A percentile compares a stretch with the other conserved stretches of the same genome.
Evolutionary conservation across 2,329 filamentous ascomycete species (phyloP).

Genomic region (Exophiala alcalophila): DNA sequence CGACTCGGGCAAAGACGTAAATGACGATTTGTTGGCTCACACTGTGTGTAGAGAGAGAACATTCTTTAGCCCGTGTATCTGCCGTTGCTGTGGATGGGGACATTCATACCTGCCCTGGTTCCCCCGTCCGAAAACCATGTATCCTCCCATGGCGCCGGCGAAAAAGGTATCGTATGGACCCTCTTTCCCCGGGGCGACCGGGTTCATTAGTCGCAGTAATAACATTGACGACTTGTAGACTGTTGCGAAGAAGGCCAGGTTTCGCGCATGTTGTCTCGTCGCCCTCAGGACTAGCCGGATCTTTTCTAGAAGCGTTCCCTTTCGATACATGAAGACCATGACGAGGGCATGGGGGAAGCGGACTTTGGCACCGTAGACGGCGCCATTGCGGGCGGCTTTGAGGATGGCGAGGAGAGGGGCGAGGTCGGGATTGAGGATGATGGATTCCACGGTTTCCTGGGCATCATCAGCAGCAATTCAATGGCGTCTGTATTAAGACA

Average conservation of each 20-base stretch:
- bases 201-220: conserved; percentile 60
- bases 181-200: conserved; percentile 51
- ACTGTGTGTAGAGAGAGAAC: conserved; percentile 4
- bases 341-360: conserved; percentile 97
- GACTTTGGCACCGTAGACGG: conserved; percentile 95
- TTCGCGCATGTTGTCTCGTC: conserved; percentile 84
- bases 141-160: conserved; percentile 83
- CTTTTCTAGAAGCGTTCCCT: conserved; percentile 85
- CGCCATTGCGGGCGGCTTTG: conserved; percentile 94
- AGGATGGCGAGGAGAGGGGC: conserved; percentile 79
- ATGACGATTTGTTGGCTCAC: conserved; percentile 71
- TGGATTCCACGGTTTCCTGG: conserved; percentile 23
- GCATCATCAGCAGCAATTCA: background rate
- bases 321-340: conserved; percentile 96
- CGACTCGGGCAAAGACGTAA: conserved; percentile 92
- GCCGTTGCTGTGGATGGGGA: conserved; percentile 63
- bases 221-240: conserved; percentile 86
- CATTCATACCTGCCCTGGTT: conserved; percentile 53
- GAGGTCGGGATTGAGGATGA: conserved; percentile 47
- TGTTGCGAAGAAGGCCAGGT: conserved; percentile 85
- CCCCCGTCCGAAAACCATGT: conserved; percentile 84
- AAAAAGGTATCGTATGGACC: conserved; percentile 80
- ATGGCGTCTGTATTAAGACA: background rate
- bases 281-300: conserved; percentile 73
- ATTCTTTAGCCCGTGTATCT: conserved; percentile 33